Base-by-base conservation (phyloP, 495 filamentous ascomycete genomes). In the Penicillium steckii region DNA sequence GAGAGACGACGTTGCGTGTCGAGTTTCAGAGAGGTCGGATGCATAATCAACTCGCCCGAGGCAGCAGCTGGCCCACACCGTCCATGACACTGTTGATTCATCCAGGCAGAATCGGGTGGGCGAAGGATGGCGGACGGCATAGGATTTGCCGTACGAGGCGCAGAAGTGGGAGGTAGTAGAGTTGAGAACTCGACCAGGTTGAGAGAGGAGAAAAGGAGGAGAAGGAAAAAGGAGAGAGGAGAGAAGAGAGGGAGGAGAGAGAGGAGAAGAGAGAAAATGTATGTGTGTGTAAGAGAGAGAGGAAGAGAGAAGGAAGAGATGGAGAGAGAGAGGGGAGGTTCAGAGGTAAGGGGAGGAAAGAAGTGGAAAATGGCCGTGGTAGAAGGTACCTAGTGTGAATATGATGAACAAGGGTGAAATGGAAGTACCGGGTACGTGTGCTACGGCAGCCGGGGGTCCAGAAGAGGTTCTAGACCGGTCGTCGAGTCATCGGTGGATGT, bases 1-100 rank as follows among this genome's bases (percentile, higher is more conserved):
- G 57, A 57, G 4, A 60, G 54, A 22, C 55, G 53, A 44, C 53
- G 53, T 44, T 50, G 26, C 23, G 51, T 38, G 26, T 66, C 60
- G 54, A 56, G 26, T 48, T 55, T 64, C 48, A 57, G 22, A 15
- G 53, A 27, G 13, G 54, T 48, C 41, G 48, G 32, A 40, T 53
- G 61, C 70, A 73, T 70, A 60, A 55, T 56, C 54, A 56, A 43
- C 33, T 64, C 62, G 60, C 67, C 52, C 55, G 57, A 52, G 52
- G 60, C 10, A 59, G 57, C 48, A 42, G 56, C 45, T 63, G 66
- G 62, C 52, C 62, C 62, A 56, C 54, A 61, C 44, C 60, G 60
- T 67, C 69, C 71, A 74, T 74, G 60, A 57, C 66, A 74, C 57
- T 62, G 60, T 52, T 55, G 33, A 67, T 69, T 65, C 65, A 74